A percentile compares a stretch with the other conserved stretches of the same genome.
Conservation (phyloP, 164 flowering plant genomes). For the grape (Vitis vinifera) region DNA sequence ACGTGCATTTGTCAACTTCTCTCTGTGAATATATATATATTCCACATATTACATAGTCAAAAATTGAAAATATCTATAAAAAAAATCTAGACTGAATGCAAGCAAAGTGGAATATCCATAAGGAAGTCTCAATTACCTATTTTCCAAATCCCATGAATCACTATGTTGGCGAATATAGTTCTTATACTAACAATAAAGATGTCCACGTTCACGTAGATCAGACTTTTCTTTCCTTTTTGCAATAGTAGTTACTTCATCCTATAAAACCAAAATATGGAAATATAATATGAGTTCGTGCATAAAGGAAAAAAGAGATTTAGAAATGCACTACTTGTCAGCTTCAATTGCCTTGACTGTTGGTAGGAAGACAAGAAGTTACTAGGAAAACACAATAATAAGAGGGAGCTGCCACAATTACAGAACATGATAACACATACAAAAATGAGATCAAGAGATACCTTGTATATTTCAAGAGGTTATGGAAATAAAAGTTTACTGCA, state of each 20-base stretch:
- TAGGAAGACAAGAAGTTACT: no score
- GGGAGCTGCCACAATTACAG: no score
- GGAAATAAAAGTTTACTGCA: no score
- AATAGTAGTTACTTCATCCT: conserved; percentile 70
- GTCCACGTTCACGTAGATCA: conserved; percentile 68
- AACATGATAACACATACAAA: no score
- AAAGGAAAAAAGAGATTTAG: no score
- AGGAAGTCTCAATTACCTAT: conserved; percentile 41
- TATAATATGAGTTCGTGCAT: neutral
- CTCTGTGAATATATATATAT: conserved; percentile 35
- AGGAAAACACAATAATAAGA: no score
- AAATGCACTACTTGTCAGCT: no score
- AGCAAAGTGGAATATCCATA: neutral
- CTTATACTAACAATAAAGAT: conserved; percentile 58
- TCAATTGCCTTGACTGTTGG: no score
- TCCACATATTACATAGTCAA: neutral
- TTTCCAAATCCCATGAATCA: conserved; percentile 40
- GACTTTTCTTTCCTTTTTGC: conserved; percentile 59
- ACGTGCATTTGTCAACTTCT: conserved; percentile 52
- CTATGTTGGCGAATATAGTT: conserved; percentile 48
- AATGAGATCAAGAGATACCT: no score
- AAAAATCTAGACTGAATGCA: neutral
- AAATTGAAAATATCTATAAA: neutral
- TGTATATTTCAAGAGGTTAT: no score
- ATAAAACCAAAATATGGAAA: conserved; percentile 6